phyloP scores from a whole-genome alignment of 2,329 filamentous ascomycete species.

The Rugonectria rugulosa region DNA sequence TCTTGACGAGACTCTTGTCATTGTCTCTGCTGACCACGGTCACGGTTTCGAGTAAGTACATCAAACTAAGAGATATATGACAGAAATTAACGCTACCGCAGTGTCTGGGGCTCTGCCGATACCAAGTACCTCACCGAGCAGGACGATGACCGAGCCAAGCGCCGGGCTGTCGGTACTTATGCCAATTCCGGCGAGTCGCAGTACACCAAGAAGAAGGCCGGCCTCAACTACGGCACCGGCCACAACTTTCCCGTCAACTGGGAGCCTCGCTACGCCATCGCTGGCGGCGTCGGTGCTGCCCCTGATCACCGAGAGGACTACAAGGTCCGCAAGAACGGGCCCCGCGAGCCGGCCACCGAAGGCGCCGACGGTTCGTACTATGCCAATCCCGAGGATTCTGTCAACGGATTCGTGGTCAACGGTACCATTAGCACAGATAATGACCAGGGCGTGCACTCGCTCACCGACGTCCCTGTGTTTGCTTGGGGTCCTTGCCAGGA shows the following conservation, averaged over 20 bases:
- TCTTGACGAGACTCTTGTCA: slow-evolving; percentile 77
- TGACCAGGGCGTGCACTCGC: slow-evolving; percentile 75
- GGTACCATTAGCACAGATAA: slow-evolving; percentile 73
- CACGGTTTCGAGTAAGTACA: slow-evolving; percentile 76
- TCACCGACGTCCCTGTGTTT: slow-evolving; percentile 82
- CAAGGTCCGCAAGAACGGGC: slow-evolving; percentile 70
- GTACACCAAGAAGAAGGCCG: slow-evolving; percentile 68
- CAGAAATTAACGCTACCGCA: slow-evolving; percentile 18
- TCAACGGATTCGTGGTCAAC: slow-evolving; percentile 75
- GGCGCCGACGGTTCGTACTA: slow-evolving; percentile 67
- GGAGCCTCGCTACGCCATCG: slow-evolving; percentile 84
- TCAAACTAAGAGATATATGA: neutral
- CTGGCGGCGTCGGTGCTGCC: slow-evolving; percentile 72
- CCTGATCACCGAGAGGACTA: slow-evolving; percentile 83
- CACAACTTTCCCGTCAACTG: slow-evolving; percentile 83
- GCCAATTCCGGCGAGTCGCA: slow-evolving; percentile 76
- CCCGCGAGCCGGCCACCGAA: slow-evolving; percentile 67
- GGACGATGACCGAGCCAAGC: slow-evolving; percentile 73
- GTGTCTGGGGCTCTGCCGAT: slow-evolving; percentile 81
- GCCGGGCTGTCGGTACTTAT: slow-evolving; percentile 78
- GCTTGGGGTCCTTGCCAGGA: slow-evolving; percentile 82
- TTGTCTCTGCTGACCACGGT: slow-evolving; percentile 88
- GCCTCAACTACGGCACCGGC: slow-evolving; percentile 75
- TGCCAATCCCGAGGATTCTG: slow-evolving; percentile 72
- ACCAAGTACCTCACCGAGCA: slow-evolving; percentile 77